phyloP scores from a whole-genome alignment of 2,329 filamentous ascomycete species.

The Podosphaera aphanis region DNA sequence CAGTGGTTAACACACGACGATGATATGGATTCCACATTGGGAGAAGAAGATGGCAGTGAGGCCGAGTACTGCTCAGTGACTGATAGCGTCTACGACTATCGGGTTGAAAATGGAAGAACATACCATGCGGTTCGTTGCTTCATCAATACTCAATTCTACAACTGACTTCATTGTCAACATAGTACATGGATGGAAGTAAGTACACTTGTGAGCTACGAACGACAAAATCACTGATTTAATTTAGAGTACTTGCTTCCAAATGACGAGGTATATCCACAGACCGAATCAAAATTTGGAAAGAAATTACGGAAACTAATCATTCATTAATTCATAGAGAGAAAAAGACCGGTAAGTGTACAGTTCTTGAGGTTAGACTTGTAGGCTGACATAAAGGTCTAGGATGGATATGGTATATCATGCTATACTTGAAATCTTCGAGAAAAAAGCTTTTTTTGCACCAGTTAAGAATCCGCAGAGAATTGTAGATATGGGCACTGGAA shows the following conservation, averaged over 20 bases:
- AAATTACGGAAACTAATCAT: background rate
- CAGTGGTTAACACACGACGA: background rate
- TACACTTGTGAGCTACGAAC: background rate
- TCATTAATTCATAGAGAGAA: constrained; percentile 2
- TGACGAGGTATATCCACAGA: constrained; percentile 4
- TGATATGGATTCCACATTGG: constrained; percentile 1
- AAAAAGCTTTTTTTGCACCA: constrained; percentile 19
- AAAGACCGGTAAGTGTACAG: constrained; percentile 5
- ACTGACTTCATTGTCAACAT: background rate
- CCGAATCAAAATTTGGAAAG: background rate
- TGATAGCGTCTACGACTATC: constrained; percentile 5
- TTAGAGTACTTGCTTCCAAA: constrained; percentile 7
- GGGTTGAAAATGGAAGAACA: constrained; percentile 7
- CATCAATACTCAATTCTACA: background rate
- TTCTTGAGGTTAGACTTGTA: constrained; percentile 5
- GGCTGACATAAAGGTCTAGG: constrained; percentile 1
- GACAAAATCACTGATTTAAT: background rate
- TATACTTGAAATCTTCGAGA: constrained; percentile 18
- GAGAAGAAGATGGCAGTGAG: constrained; percentile 3
- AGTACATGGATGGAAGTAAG: constrained; percentile 5
- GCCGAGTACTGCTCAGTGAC: constrained; percentile 4
- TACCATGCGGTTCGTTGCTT: constrained; percentile 5
- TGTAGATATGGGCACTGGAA: constrained; percentile 19
- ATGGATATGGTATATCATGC: constrained; percentile 16
- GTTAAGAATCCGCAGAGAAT: constrained; percentile 18